These are phyloP conservation scores for Ophiocordyceps camponoti-leonardi DNA, from an alignment of 2,329 filamentous ascomycete genomes.

Conservation along the genomic window DNA sequence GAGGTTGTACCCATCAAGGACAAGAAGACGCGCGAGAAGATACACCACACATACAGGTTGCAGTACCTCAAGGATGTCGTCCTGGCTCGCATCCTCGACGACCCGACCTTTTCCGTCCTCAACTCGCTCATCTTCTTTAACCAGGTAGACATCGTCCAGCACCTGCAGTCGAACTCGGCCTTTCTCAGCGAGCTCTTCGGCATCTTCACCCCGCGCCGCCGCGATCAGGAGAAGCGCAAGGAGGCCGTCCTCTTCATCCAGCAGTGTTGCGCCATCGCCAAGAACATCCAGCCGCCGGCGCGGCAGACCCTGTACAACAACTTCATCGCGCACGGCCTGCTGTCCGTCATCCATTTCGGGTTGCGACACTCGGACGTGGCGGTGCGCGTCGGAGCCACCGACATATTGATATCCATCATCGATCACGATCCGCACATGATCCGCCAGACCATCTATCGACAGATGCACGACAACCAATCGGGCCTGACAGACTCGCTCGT, in stretches of 20 bases:
- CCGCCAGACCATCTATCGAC: slow-evolving; percentile 79
- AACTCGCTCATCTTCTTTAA: slow-evolving; percentile 99
- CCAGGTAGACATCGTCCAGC: slow-evolving; percentile 92
- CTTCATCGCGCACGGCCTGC: slow-evolving; percentile 72
- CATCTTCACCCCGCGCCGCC: slow-evolving; percentile 55
- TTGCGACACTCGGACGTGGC: slow-evolving; percentile 69
- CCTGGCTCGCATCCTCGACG: slow-evolving; percentile 84
- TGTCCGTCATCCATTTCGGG: slow-evolving; percentile 82
- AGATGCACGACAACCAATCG: slow-evolving; percentile 71
- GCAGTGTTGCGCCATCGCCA: slow-evolving; percentile 85
- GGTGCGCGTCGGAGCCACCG: slow-evolving; percentile 80
- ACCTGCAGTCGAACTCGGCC: slow-evolving; percentile 64
- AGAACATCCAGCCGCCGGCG: slow-evolving; percentile 75
- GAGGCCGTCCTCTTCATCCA: slow-evolving; percentile 93
- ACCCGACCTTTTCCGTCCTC: slow-evolving; percentile 91
- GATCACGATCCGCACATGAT: slow-evolving; percentile 95
- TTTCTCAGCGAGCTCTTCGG: slow-evolving; percentile 78
- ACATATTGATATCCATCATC: slow-evolving; percentile 84
- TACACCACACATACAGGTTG: slow-evolving; percentile 87
- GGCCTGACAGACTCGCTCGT: slow-evolving; percentile 86
- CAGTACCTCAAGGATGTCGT: slow-evolving; percentile 99
- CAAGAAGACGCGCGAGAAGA: slow-evolving; percentile 65
- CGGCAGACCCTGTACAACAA: slow-evolving; percentile 75
- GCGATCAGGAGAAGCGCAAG: slow-evolving; percentile 61
- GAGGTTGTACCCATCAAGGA: slow-evolving; percentile 92